These are phyloP conservation scores for Tripterygium wilfordii DNA, from an alignment of 177 flowering plant species.

Conservation along the genomic window DNA sequence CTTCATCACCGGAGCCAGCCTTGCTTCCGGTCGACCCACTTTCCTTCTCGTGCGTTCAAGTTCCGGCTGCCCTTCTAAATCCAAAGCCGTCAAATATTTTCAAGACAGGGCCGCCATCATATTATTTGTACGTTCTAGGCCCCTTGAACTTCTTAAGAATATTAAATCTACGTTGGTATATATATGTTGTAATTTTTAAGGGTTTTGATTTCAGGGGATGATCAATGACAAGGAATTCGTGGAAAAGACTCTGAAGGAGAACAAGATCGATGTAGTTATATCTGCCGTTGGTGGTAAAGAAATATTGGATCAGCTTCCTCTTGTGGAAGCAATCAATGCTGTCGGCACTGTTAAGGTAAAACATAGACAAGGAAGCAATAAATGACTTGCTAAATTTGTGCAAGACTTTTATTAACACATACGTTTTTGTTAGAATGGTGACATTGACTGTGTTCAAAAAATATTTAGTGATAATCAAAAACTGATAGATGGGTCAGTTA, in stretches of 20 bases:
- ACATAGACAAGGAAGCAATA: no score
- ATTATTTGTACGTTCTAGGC: not conserved
- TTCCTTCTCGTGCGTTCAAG: slow-evolving; percentile 16
- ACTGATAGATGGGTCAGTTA: no score
- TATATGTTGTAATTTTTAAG: not conserved
- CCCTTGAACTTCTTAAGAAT: not conserved
- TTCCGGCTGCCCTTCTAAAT: slow-evolving; percentile 7
- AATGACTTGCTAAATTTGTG: not conserved
- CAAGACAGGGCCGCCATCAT: slow-evolving; percentile 18
- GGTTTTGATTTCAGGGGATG: slow-evolving; percentile 7
- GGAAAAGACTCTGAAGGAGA: slow-evolving; percentile 11
- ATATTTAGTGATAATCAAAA: no score
- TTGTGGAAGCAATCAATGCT: slow-evolving; percentile 13
- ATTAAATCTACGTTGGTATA: not conserved
- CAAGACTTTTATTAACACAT: not conserved
- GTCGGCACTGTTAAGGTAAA: slow-evolving; percentile 16
- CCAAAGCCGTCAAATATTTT: slow-evolving; percentile 7
- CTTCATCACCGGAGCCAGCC: slow-evolving; percentile 23
- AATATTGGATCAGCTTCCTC: slow-evolving; percentile 11
- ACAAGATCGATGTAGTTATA: slow-evolving; percentile 19
- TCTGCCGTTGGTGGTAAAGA: slow-evolving; percentile 15
- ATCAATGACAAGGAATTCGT: slow-evolving; percentile 7
- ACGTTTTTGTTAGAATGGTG: not conserved
- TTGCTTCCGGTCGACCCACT: slow-evolving; percentile 18
- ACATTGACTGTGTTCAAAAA: not conserved